Evolutionary conservation across 805 yeast genomes (phyloP), one percentile per base, ranked within the genome.

Genomic region (Ogataea philodendri): DNA sequence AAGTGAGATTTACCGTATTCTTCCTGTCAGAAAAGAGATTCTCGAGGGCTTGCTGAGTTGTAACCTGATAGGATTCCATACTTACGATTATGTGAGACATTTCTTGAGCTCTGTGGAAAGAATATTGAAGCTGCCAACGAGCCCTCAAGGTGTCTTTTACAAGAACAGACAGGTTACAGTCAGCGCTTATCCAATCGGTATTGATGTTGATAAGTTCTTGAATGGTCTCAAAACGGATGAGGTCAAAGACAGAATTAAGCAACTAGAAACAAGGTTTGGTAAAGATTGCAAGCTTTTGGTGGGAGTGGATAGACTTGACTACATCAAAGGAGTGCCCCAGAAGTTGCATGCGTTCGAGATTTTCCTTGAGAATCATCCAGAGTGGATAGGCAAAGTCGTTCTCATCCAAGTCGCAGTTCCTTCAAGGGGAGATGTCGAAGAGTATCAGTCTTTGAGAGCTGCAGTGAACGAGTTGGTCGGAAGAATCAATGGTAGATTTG

Each of bases 131-230:
- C 77, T 88, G 6, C 81, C 80, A 32, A 88, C 97, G 0, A 69
- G 84, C 42, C 98, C 98, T 3, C 89, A 88, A 46, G 96, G 97
- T 13, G 84, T 93, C 13, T 81, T 82, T 44, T 86, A 72, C 56
- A 68, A 78, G 27, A 84, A 86, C 18, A 68, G 90, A 33, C 76
- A 77, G 42, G 90, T 93, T 29, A 76, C 78, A 18, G 87, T 93
- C 22, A 96, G 97, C 15, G 97, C 97, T 0, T 90, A 89, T 73
- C 98, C 99, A n/a, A 93, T 93, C 48, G 99, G 99, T 39, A 93
- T 93, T 42, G 98, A 93, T 55, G 95, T 88, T 15, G 95, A 87
- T 40, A 86, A 85, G 48, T 93, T 93, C 59, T 65, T 82, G 10
- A 84, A 79, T 15, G 97, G 96, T 0, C 62, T 93, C 48, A 68